Conservation (phyloP, 108 stramenopile species). For the Fragilaria crotonensis region DNA sequence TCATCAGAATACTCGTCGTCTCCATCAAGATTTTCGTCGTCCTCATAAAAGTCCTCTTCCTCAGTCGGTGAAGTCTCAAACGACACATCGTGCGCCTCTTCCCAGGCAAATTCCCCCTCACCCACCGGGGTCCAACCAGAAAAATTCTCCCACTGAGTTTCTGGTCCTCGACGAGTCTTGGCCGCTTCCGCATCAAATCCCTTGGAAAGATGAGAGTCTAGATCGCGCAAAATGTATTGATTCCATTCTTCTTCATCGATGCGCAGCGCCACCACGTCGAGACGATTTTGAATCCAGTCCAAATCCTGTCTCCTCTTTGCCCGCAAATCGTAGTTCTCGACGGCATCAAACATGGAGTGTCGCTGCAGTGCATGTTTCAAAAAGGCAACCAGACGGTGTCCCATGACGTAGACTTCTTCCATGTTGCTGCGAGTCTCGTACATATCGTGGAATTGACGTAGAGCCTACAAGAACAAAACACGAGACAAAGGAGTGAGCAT, state of each 20-base stretch:
- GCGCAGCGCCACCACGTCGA: conserved; percentile 34
- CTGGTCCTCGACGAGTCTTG: not conserved
- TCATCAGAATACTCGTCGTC: not conserved
- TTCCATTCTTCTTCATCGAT: conserved; percentile 47
- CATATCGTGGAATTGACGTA: conserved; percentile 31
- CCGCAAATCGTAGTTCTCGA: conserved; percentile 4
- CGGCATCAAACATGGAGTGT: conserved; percentile 26
- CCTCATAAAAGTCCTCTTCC: not conserved
- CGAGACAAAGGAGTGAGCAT: not conserved
- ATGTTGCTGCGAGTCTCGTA: conserved; percentile 13
- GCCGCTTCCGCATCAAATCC: not conserved
- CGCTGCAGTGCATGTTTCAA: conserved; percentile 33
- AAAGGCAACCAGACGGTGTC: conserved; percentile 37
- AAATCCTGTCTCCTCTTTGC: conserved; percentile 12
- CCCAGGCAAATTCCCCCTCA: not conserved
- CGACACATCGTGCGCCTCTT: not conserved
- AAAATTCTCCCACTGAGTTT: not conserved
- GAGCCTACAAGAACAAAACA: conserved; percentile 9
- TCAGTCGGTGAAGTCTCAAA: no score
- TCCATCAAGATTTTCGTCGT: not conserved
- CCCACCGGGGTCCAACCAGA: not conserved
- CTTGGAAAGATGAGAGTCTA: conserved; percentile 13
- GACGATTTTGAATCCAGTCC: conserved; percentile 16
- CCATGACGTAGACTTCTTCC: conserved; percentile 50
- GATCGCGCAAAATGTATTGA: conserved; percentile 25